Evolutionary conservation across 495 filamentous ascomycete genomes (phyloP).

Genomic region (Penicillium cinerascens): DNA sequence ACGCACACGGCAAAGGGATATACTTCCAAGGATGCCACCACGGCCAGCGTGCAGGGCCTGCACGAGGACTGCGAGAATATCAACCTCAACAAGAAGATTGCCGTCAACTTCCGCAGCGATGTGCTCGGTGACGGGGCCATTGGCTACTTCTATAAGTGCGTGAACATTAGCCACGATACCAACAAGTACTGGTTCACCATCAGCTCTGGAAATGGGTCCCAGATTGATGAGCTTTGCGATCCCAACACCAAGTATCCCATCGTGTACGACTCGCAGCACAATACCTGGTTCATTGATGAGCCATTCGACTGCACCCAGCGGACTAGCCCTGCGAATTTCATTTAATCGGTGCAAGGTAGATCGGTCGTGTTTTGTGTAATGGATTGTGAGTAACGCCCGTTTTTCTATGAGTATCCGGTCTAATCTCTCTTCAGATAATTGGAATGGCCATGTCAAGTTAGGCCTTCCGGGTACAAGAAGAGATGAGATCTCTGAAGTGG

Average conservation of each 20-base stretch:
- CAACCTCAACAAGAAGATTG: conserved; percentile 28
- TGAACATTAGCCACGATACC: conserved; percentile 21
- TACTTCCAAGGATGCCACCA: conserved; percentile 16
- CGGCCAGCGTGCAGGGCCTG: conserved; percentile 13
- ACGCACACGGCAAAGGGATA: conserved; percentile 27
- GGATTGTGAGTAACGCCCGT: neutral
- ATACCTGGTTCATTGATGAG: conserved; percentile 29
- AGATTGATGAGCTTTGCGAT: conserved; percentile 23
- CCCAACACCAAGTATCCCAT: conserved; percentile 20
- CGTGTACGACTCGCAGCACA: conserved; percentile 23
- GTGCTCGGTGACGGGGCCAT: conserved; percentile 19
- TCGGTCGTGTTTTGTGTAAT: neutral
- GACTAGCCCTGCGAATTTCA: conserved; percentile 9
- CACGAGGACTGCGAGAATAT: conserved; percentile 27
- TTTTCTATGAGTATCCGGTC: neutral
- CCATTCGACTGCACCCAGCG: conserved; percentile 26
- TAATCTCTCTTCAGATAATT: no score
- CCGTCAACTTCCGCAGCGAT: conserved; percentile 27
- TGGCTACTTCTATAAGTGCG: conserved; percentile 29
- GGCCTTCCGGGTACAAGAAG: no score
- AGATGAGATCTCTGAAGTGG: no score
- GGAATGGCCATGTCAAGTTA: neutral
- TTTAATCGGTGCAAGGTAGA: neutral
- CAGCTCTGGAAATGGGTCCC: conserved; percentile 16
- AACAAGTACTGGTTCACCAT: conserved; percentile 30